Evolutionary conservation across 495 filamentous ascomycete genomes (phyloP).

Genomic region (Pyrenula aspistea): DNA sequence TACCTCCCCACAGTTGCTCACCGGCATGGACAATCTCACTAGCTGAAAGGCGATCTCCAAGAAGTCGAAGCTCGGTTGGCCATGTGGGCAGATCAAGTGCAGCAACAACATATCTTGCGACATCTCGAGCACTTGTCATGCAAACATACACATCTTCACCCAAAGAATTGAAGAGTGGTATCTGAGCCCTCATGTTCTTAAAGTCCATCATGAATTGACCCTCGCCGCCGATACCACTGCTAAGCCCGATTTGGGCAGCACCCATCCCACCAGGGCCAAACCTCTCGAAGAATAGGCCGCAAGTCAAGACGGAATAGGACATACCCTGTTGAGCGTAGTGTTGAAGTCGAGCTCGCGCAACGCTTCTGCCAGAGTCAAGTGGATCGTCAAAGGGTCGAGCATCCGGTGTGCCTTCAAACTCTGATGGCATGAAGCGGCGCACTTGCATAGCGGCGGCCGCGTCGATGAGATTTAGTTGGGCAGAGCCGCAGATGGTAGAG

Average conservation of each 20-base stretch:
- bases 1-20: constrained; percentile 12
- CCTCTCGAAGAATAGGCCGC: constrained; percentile 66
- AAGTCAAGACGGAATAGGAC: constrained; percentile 55
- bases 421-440: constrained; percentile 58
- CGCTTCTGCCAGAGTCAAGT: constrained; percentile 42
- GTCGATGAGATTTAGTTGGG: constrained; percentile 62
- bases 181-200: constrained; percentile 39
- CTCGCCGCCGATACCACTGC: constrained; percentile 33
- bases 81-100: constrained; percentile 48
- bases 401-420: constrained; percentile 53
- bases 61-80: constrained; percentile 56
- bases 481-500: constrained; percentile 52
- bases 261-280: constrained; percentile 54
- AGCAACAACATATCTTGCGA: constrained; percentile 52
- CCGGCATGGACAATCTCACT: constrained; percentile 34
- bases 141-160: constrained; percentile 41
- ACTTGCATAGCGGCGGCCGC: constrained; percentile 54
- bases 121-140: constrained; percentile 55
- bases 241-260: constrained; percentile 37
- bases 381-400: constrained; percentile 27
- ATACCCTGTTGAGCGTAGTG: constrained; percentile 38
- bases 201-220: constrained; percentile 56
- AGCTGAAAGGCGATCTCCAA: constrained; percentile 46
- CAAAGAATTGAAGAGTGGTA: constrained; percentile 36
- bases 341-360: constrained; percentile 41